Base-by-base conservation (phyloP, 305 asterid species). In the Striga hermonthica region DNA sequence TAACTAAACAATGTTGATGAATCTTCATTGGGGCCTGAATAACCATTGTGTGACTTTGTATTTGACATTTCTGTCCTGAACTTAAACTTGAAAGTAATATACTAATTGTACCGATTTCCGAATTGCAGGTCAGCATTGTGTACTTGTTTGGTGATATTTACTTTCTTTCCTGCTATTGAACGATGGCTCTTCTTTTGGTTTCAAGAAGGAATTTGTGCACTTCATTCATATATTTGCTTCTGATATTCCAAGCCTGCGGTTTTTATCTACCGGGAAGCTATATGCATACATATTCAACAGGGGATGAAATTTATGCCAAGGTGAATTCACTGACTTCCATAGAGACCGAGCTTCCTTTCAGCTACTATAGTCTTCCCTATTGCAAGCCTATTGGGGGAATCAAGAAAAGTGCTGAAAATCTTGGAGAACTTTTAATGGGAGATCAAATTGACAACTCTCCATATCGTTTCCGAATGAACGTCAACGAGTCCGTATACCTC, bases 181-280 rank as follows among this genome's bases (percentile, higher is more conserved):
- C 82, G 72, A 89, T 89, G 95, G 91, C 87, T 53, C 61, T 68
- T 67, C 79, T 78, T 66, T 83, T 71, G 66, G 75, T 78, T 72
- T 80, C 78, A 73, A 73, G 75, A 79, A 77, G 83, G 86, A 82
- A 76, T 64, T 78, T 62, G 48, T 76, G 60, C 71, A 68, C 76
- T 59, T 13, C 73, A 62, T 75, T 87, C 45, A n/a, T 72, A 7
- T 84, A 14, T 74, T 60, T 85, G 72, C 61, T 78, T 74, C 78
- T 86, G 65, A 54, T 74, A 56, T 75, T 75, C 60, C 77, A 81
- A 64, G 60, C 74, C 52, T 80, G 89, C 69, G 96, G 89, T 48
- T 89, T 89, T 73, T 89, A 89, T 79, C 87, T 89, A 8, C 95
- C 96, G 56, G 95, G 96, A 41, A 89, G 89, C 75, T 86, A 89